Conservation (phyloP, 2,329 filamentous ascomycete species). For the Aspergillus cejpii region DNA sequence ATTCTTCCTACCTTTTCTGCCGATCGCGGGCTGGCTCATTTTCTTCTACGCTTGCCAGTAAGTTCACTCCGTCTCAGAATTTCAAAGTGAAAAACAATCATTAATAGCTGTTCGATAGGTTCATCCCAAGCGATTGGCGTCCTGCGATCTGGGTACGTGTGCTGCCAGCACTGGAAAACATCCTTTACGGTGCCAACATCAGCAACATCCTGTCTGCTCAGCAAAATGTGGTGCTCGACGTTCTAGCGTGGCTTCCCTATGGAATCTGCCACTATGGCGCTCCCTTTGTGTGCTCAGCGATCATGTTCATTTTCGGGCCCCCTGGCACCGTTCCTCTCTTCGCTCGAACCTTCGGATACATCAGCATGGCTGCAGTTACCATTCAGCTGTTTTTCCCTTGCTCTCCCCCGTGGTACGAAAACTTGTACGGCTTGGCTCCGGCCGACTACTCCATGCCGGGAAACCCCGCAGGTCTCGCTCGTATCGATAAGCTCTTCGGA, state of each 20-base stretch:
- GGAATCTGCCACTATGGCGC: slow-evolving; percentile 84
- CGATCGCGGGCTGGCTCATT: slow-evolving; percentile 77
- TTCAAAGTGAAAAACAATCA: neutral
- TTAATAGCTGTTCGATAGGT: slow-evolving; percentile 50
- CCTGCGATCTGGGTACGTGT: slow-evolving; percentile 95
- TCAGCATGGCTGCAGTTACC: slow-evolving; percentile 79
- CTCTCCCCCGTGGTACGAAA: slow-evolving; percentile 96
- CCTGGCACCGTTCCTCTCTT: slow-evolving; percentile 80
- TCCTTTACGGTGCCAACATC: slow-evolving; percentile 89
- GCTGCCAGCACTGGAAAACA: slow-evolving; percentile 88
- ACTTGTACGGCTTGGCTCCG: slow-evolving; percentile 79
- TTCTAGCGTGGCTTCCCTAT: slow-evolving; percentile 90
- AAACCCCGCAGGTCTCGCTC: slow-evolving; percentile 79
- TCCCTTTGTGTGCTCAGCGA: slow-evolving; percentile 67
- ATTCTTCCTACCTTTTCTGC: slow-evolving; percentile 81
- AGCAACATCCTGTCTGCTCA: slow-evolving; percentile 93
- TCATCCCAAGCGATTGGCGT: slow-evolving; percentile 80
- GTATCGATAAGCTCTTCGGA: slow-evolving; percentile 83
- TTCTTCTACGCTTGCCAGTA: slow-evolving; percentile 93
- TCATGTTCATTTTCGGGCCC: slow-evolving; percentile 83
- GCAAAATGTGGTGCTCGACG: slow-evolving; percentile 72
- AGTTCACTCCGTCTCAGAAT: slow-evolving; percentile 36
- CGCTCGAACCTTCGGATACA: slow-evolving; percentile 81
- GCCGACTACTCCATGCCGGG: slow-evolving; percentile 89
- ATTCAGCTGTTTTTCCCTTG: slow-evolving; percentile 90